Percentiles rank a stretch among this genome's conserved stretches.
These are phyloP conservation scores for Candida easanensis DNA, from an alignment of 805 yeast genomes.

Conservation along the genomic window DNA sequence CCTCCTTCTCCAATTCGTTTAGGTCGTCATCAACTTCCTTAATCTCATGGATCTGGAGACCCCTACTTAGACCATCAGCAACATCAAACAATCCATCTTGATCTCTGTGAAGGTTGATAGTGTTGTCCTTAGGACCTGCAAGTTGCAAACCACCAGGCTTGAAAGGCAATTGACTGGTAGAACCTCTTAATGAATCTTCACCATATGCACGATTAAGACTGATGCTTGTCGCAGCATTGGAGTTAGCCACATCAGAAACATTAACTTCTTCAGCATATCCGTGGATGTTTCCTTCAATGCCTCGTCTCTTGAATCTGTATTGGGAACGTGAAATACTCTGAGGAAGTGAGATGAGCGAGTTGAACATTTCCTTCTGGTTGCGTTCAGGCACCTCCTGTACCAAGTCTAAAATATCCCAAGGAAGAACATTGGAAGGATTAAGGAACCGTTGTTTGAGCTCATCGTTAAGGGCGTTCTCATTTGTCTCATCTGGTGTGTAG, in stretches of 20 bases:
- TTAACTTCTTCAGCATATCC: slow-evolving; percentile 64
- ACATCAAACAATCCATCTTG: slow-evolving; percentile 72
- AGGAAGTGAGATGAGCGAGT: slow-evolving; percentile 53
- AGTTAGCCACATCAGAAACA: slow-evolving; percentile 38
- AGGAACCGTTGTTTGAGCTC: slow-evolving; percentile 43
- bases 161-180: slow-evolving; percentile 77
- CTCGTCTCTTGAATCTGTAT: slow-evolving; percentile 66
- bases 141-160: slow-evolving; percentile 82
- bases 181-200: slow-evolving; percentile 63
- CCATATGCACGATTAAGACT: slow-evolving; percentile 69
- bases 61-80: slow-evolving; percentile 81
- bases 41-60: slow-evolving; percentile 38
- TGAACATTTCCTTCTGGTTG: slow-evolving; percentile 23
- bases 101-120: slow-evolving; percentile 57
- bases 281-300: slow-evolving; percentile 68
- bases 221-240: slow-evolving; percentile 66
- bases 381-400: slow-evolving; percentile 56
- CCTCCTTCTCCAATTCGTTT: slow-evolving; percentile 19
- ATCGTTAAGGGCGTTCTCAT: slow-evolving; percentile 12
- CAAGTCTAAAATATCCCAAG: slow-evolving; percentile 69
- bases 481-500: not conserved
- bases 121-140: slow-evolving; percentile 33
- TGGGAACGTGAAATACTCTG: slow-evolving; percentile 58
- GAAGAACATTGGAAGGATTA: slow-evolving; percentile 58
- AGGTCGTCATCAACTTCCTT: slow-evolving; percentile 9